Percentiles rank a stretch among this genome's conserved stretches.
phyloP scores from a whole-genome alignment of 768 basidiomycete species.

The Psilocybe cubensis region DNA sequence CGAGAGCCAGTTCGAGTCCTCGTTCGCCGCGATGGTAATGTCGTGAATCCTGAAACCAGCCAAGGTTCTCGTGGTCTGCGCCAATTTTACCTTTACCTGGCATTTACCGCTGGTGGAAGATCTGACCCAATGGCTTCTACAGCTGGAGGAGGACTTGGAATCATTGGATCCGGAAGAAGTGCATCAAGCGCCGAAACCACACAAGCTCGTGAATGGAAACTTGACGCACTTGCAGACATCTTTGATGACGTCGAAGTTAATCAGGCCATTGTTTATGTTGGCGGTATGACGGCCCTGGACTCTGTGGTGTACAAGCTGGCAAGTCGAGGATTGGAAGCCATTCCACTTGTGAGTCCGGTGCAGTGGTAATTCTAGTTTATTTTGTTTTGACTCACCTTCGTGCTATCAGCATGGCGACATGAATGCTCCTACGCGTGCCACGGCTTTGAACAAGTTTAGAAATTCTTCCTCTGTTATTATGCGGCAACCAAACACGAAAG shows the following conservation, averaged over 20 bases:
- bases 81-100: conserved; percentile 95
- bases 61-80: conserved; percentile 84
- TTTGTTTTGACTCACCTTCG: conserved; percentile 4
- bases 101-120: conserved; percentile 87
- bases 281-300: conserved; percentile 85
- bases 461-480: conserved; percentile 57
- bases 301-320: conserved; percentile 90
- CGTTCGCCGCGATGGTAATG: conserved; percentile 89
- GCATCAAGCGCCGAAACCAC: conserved; percentile 80
- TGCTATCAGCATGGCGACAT: conserved; percentile 84
- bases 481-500: conserved; percentile 69
- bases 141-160: conserved; percentile 72
- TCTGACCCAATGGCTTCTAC: conserved; percentile 51
- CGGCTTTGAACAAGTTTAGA: conserved; percentile 85
- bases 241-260: conserved; percentile 84
- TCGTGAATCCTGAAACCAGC: conserved; percentile 63
- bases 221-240: conserved; percentile 88
- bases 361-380: not conserved
- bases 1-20: conserved; percentile 98
- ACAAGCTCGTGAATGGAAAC: conserved; percentile 92
- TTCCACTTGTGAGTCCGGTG: conserved; percentile 72
- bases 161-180: conserved; percentile 91
- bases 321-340: conserved; percentile 82
- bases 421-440: conserved; percentile 80
- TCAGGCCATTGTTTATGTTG: conserved; percentile 88